These are phyloP conservation scores for Boletus tomentosulus DNA, from an alignment of 768 basidiomycete genomes.

Conservation along the genomic window DNA sequence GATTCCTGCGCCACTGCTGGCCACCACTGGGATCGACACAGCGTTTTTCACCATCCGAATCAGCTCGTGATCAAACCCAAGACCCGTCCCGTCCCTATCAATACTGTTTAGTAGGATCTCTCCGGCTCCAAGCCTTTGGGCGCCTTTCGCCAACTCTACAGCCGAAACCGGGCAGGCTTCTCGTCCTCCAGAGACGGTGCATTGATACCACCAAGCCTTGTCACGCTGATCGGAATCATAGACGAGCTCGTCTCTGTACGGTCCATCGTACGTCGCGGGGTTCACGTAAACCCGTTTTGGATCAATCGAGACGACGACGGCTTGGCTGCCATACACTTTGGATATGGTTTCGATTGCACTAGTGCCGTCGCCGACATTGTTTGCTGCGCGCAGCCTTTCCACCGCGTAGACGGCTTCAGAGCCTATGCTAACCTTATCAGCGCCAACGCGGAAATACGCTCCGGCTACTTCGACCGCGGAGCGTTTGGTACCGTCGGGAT, in stretches of 20 bases:
- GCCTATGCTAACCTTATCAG: slow-evolving; percentile 98
- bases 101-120: slow-evolving; percentile 96
- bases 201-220: slow-evolving; percentile 98
- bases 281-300: slow-evolving; percentile 84
- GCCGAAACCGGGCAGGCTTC: slow-evolving; percentile 80
- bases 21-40: slow-evolving; percentile 90
- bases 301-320: slow-evolving; percentile 96
- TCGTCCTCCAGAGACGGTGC: slow-evolving; percentile 92
- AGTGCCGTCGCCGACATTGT: slow-evolving; percentile 55
- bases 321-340: slow-evolving; percentile 86
- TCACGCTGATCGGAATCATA: slow-evolving; percentile 51
- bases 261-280: slow-evolving; percentile 57
- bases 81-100: slow-evolving; percentile 90
- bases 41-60: slow-evolving; percentile 67
- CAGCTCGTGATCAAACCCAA: slow-evolving; percentile 87
- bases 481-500: slow-evolving; percentile 88
- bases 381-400: slow-evolving; percentile 62
- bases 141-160: slow-evolving; percentile 86
- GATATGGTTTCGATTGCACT: slow-evolving; percentile 95
- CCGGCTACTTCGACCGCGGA: slow-evolving; percentile 92
- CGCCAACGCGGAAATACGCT: slow-evolving; percentile 94
- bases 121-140: slow-evolving; percentile 88
- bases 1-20: slow-evolving; percentile 89
- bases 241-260: slow-evolving; percentile 62
- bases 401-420: slow-evolving; percentile 94